Percentiles rank a stretch among this genome's conserved stretches.
Evolutionary conservation across 305 asterid species (phyloP).

Genomic region (Euphrasia arctica): DNA sequence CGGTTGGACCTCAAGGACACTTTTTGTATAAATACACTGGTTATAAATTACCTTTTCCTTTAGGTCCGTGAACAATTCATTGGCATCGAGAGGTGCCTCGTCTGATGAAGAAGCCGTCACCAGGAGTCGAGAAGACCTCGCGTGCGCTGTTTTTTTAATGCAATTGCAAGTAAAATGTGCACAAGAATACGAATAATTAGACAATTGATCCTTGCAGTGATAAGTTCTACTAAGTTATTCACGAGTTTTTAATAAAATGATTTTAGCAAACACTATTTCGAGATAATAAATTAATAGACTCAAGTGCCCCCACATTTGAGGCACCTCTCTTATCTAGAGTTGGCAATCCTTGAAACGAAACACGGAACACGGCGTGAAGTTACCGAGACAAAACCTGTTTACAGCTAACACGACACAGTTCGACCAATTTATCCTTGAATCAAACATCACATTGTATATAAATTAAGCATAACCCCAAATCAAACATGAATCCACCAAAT

Average conservation of each 20-base stretch:
- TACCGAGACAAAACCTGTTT: neutral
- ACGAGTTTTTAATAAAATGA: neutral
- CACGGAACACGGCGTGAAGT: neutral
- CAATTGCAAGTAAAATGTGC: neutral
- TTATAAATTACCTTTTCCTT: constrained; percentile 40
- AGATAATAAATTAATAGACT: neutral
- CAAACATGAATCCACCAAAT: no score
- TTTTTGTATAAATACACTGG: no score
- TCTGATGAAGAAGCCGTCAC: constrained; percentile 53
- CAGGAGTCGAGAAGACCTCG: constrained; percentile 30
- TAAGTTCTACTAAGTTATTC: neutral
- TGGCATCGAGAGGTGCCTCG: constrained; percentile 37
- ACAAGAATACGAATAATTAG: neutral
- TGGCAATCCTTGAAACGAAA: neutral
- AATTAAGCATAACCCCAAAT: neutral
- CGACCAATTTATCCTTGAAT: no score
- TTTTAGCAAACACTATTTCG: neutral
- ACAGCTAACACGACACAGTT: no score
- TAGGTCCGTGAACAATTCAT: constrained; percentile 40
- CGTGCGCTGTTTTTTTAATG: constrained; percentile 3
- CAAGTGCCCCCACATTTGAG: neutral
- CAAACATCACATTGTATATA: neutral
- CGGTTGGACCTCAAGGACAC: no score
- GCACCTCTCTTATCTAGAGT: neutral
- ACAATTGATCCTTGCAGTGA: neutral